Evolutionary conservation across 352 stramenopile species (phyloP), one percentile per base, ranked within the genome.

Genomic region (Globisporangium radiosum): DNA sequence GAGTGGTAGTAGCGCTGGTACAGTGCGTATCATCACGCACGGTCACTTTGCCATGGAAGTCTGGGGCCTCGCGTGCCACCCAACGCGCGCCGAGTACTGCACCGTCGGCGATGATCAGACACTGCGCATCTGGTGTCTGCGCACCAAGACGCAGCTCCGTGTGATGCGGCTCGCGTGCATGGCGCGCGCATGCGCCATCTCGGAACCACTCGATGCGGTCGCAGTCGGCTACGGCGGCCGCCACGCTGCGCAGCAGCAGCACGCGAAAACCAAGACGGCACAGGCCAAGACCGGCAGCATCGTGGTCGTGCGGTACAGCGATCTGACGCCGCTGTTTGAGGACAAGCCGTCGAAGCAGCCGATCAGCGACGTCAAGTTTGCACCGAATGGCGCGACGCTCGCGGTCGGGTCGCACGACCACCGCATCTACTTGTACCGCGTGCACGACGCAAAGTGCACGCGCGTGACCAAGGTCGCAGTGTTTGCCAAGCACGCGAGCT

Each of bases 291-390:
- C 80, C 9, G 88, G 86, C 0, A 77, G 69, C 1, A 59, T 96
- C 19, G 66, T 88, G 19, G 50, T 91, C 5, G 40, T 89, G 11
- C 65, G 54, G 47, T 91, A 92, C 53, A 76, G 62, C 47, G 77
- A 91, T 44, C 60, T 90, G 15, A 72, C 69, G n/a, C 84, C 76
- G 47, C 8, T 92, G 1, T 90, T 88, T 56, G 76, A 92, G 52
- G 82, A 91, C 55, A 85, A 84, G 17, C 81, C 81, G 2, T 92
- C 84, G 0, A 93, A 91, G 52, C 79, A 93, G 59, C 68, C 76
- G n/a, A 86, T 94, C 57, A 89, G 81, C n/a, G 75, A 90, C 54
- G 60, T 91, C 54, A 88, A 88, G 62, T 92, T 94, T 54, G 85
- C 81, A 0, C 82, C 80, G 0, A 76, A 62, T 57, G 76, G 81